Percentiles rank a stretch among this genome's conserved stretches.
Conservation (phyloP, 169 alveolate species). For the Eimeria tenella region DNA sequence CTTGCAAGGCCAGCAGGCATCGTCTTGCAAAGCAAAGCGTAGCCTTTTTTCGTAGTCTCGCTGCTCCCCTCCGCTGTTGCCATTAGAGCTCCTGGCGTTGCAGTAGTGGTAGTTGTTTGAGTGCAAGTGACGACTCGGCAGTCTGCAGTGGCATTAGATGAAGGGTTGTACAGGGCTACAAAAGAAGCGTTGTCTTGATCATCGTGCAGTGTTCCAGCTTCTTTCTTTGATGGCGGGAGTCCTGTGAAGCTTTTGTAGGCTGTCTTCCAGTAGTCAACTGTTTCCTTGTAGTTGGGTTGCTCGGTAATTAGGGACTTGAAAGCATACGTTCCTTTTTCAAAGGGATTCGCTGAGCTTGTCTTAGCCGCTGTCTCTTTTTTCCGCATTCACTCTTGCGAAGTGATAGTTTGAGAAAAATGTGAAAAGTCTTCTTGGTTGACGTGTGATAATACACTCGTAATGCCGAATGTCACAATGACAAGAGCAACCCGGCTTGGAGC, state of each 20-base stretch:
- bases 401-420: too few relatives aligned
- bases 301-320: background rate
- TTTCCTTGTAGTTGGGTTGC: background rate
- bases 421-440: too few relatives aligned
- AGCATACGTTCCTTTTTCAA: slow-evolving; percentile 48
- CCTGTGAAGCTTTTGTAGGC: slow-evolving; percentile 24
- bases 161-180: slow-evolving; percentile 47
- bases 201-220: background rate
- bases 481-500: too few relatives aligned
- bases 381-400: too few relatives aligned
- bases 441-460: too few relatives aligned
- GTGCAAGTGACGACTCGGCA: slow-evolving; percentile 49
- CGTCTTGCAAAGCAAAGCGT: too few relatives aligned
- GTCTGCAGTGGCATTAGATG: background rate
- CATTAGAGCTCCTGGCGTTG: too few relatives aligned
- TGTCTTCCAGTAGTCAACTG: background rate
- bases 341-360: too few relatives aligned
- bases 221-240: background rate
- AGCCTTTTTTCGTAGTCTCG: too few relatives aligned
- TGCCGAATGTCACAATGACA: too few relatives aligned
- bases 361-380: background rate
- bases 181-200: background rate
- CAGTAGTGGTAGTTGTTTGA: background rate
- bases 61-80: too few relatives aligned
- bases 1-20: too few relatives aligned